Percentiles rank a stretch among this genome's conserved stretches.
Conservation (phyloP, 305 asterid genomes). For the Fraxinus dipetala region DNA sequence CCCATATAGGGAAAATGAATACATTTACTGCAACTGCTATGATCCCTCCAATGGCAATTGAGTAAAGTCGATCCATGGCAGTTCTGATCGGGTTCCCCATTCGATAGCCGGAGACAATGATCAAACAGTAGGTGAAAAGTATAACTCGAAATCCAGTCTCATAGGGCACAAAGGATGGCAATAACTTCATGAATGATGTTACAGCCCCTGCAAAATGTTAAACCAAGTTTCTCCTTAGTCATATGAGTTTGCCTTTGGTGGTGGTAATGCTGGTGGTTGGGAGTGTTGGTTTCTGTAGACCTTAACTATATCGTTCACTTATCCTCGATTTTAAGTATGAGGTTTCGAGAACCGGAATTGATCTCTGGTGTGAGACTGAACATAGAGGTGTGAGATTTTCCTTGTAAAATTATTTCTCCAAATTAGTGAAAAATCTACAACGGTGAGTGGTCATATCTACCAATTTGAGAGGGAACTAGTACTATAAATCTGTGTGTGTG, state of each 20-base stretch:
- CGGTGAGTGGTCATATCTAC: not conserved
- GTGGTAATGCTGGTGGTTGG: not conserved
- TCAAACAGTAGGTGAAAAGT: conserved; percentile 66
- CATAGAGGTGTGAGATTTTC: not conserved
- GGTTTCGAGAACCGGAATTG: not conserved
- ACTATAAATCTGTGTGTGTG: not conserved
- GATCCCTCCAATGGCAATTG: conserved; percentile 65
- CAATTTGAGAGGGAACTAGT: not conserved
- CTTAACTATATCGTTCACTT: not conserved
- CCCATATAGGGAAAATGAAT: conserved; percentile 63
- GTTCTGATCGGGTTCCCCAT: conserved; percentile 57
- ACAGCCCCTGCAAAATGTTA: conserved; percentile 39
- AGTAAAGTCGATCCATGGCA: conserved; percentile 63
- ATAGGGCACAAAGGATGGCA: conserved; percentile 65
- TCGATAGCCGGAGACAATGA: conserved; percentile 65
- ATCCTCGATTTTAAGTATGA: not conserved
- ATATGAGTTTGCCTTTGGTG: not conserved
- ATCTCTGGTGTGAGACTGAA: not conserved
- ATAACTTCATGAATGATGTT: conserved; percentile 60
- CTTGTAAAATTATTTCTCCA: not conserved
- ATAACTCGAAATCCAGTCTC: conserved; percentile 65
- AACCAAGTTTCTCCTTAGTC: conserved; percentile 7
- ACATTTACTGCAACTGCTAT: conserved; percentile 55
- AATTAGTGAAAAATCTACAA: not conserved
- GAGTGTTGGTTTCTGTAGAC: not conserved